phyloP scores from a whole-genome alignment of 768 basidiomycete genomes.

The Kwoniella dejecticola region DNA sequence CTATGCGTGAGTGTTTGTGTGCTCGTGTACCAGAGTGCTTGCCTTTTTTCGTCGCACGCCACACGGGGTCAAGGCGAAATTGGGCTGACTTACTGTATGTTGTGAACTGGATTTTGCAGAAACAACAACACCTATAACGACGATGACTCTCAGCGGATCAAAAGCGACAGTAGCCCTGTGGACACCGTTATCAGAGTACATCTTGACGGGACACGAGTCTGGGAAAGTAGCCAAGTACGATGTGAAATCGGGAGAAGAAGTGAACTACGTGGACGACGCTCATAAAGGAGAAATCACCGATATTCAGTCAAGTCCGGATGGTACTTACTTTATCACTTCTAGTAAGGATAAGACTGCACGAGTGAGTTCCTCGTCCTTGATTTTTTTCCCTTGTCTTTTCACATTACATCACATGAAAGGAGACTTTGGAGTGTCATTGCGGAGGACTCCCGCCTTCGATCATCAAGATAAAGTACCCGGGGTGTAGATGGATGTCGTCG shows the following conservation, averaged over 20 bases:
- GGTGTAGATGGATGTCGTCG: too few relatives aligned
- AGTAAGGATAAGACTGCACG: conserved; percentile 96
- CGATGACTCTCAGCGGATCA: conserved; percentile 86
- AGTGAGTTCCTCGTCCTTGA: conserved; percentile 59
- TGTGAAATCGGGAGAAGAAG: conserved; percentile 79
- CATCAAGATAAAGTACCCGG: too few relatives aligned
- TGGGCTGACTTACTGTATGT: not conserved
- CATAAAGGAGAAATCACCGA: conserved; percentile 75
- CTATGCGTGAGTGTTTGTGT: conserved; percentile 76
- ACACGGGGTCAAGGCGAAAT: too few relatives aligned
- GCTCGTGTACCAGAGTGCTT: too few relatives aligned
- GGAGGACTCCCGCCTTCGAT: too few relatives aligned
- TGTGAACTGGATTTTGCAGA: conserved; percentile 59
- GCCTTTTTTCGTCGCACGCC: too few relatives aligned
- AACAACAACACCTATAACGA: conserved; percentile 68
- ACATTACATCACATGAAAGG: too few relatives aligned
- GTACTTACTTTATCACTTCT: conserved; percentile 92
- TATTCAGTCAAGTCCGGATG: conserved; percentile 83
- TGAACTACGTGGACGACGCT: conserved; percentile 78
- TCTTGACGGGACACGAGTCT: conserved; percentile 94
- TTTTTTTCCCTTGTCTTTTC: not conserved
- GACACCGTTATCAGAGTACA: conserved; percentile 70
- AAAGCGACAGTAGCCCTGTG: conserved; percentile 98
- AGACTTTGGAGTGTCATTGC: too few relatives aligned
- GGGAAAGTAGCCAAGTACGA: conserved; percentile 94